These are phyloP conservation scores for Colletotrichum eleusines DNA, from an alignment of 2,329 filamentous ascomycete genomes.

Conservation along the genomic window DNA sequence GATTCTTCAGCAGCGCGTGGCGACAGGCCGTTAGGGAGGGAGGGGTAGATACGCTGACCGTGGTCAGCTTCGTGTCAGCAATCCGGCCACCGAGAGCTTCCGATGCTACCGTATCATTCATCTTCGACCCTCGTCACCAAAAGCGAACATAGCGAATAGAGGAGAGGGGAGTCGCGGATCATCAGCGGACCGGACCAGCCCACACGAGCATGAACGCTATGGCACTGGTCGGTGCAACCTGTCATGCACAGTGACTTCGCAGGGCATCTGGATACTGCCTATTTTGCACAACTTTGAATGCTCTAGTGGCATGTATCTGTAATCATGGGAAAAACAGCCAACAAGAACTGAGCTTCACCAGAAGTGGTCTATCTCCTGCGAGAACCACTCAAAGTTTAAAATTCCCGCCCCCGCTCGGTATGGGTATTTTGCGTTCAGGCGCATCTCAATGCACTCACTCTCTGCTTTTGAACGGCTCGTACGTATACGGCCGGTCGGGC, in stretches of 20 bases:
- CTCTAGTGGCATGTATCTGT: no score
- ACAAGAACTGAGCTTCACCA: neutral
- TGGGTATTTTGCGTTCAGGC: slow-evolving; percentile 45
- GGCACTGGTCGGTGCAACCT: slow-evolving; percentile 23
- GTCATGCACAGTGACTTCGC: neutral
- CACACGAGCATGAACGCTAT: neutral
- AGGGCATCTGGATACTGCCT: neutral
- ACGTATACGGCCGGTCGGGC: slow-evolving; percentile 59
- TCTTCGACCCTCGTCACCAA: slow-evolving; percentile 16
- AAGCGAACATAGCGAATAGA: neutral
- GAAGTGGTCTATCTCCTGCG: no score
- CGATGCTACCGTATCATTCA: slow-evolving; percentile 18
- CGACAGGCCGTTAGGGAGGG: neutral
- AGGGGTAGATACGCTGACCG: neutral
- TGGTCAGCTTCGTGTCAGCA: slow-evolving; percentile 14
- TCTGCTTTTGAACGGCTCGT: slow-evolving; percentile 55
- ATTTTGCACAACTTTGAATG: no score
- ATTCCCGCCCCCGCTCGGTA: neutral
- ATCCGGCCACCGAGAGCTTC: neutral
- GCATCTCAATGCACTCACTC: slow-evolving; percentile 49
- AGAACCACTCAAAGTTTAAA: neutral
- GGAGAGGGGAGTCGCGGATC: neutral
- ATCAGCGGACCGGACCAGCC: slow-evolving; percentile 6
- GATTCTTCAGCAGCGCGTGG: neutral
- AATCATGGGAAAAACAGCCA: neutral